Evolutionary conservation across 441 rosid species (phyloP).

Genomic region (Flueggea neowawraea): DNA sequence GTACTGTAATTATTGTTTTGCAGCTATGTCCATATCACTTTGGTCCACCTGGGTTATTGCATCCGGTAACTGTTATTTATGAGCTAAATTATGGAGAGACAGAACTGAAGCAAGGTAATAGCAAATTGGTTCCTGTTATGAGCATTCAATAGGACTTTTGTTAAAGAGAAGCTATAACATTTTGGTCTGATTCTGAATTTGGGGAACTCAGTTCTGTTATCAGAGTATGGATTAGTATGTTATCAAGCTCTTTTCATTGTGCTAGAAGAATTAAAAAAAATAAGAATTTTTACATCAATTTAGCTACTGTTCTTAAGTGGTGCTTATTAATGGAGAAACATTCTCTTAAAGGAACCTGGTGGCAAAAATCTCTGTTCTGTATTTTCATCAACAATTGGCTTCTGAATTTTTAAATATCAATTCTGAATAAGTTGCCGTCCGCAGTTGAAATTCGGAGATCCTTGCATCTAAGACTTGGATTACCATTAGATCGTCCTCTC

Average conservation of each 20-base stretch:
- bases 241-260: no score
- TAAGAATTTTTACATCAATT: no score
- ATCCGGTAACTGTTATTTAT: slow-evolving; percentile 76
- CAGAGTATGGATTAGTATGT: no score
- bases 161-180: neutral
- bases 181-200: no score
- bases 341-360: no score
- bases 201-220: no score
- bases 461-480: slow-evolving; percentile 72
- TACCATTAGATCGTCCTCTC: slow-evolving; percentile 87
- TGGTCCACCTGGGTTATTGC: slow-evolving; percentile 65
- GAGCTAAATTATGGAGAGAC: slow-evolving; percentile 92
- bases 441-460: slow-evolving; percentile 81
- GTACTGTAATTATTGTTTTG: slow-evolving; percentile 18
- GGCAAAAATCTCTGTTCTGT: no score
- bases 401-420: neutral
- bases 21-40: slow-evolving; percentile 75
- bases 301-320: no score
- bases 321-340: no score
- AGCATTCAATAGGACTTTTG: neutral
- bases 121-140: neutral
- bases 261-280: no score
- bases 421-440: slow-evolving; percentile 18
- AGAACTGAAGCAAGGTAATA: slow-evolving; percentile 82
- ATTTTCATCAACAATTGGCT: neutral